Conservation (phyloP, 2,329 filamentous ascomycete genomes). For the Fonsecaea multimorphosa region DNA sequence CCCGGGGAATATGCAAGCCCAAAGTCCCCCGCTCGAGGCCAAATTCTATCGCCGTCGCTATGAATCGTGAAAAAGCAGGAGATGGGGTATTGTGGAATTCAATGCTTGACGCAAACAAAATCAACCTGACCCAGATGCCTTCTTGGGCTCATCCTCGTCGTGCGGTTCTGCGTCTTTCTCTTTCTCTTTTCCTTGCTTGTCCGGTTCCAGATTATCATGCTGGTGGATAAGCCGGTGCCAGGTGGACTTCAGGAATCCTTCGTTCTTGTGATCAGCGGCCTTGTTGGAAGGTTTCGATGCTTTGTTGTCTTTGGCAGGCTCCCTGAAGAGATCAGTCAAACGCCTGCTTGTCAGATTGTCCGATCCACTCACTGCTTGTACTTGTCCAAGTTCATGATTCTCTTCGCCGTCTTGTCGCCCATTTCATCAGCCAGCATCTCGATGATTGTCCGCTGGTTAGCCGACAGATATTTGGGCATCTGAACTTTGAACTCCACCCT, state of each 20-base stretch:
- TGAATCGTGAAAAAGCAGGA: constrained; percentile 28
- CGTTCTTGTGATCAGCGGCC: constrained; percentile 68
- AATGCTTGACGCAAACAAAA: neutral
- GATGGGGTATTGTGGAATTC: constrained; percentile 9
- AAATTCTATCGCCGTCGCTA: constrained; percentile 33
- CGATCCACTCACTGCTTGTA: constrained; percentile 57
- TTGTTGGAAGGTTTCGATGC: constrained; percentile 37
- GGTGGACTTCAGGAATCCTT: constrained; percentile 89
- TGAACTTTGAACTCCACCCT: constrained; percentile 91
- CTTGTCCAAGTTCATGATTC: constrained; percentile 81
- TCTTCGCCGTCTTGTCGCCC: constrained; percentile 86
- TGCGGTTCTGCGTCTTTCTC: constrained; percentile 35
- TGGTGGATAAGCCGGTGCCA: constrained; percentile 93
- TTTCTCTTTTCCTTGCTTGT: constrained; percentile 41
- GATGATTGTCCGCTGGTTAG: constrained; percentile 88
- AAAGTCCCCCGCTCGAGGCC: neutral
- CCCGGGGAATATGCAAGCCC: neutral
- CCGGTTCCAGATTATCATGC: constrained; percentile 45
- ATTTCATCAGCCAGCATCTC: constrained; percentile 98
- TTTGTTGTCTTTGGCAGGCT: constrained; percentile 21
- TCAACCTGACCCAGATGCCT: constrained; percentile 49
- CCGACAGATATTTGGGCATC: constrained; percentile 92
- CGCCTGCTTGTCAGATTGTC: neutral
- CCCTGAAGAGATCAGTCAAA: constrained; percentile 29
- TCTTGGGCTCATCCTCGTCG: constrained; percentile 47